These are phyloP conservation scores for Hypomontagnella monticulosa DNA, from an alignment of 495 filamentous ascomycete species.

Conservation along the genomic window DNA sequence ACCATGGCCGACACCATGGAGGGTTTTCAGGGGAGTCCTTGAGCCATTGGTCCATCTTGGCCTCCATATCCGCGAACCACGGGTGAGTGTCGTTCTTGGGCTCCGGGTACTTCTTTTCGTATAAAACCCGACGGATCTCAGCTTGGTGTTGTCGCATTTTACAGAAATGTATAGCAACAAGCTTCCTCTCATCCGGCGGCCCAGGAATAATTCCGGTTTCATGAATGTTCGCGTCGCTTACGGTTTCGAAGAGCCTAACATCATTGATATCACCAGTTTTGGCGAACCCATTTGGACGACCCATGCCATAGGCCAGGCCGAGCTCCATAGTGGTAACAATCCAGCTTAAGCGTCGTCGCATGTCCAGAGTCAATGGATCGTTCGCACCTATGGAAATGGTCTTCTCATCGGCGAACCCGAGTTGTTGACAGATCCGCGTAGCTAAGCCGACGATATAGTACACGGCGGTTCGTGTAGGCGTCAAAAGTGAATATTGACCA, in stretches of 20 bases:
- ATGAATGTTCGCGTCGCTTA: constrained; percentile 83
- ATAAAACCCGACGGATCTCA: constrained; percentile 84
- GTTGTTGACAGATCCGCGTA: constrained; percentile 83
- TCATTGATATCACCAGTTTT: constrained; percentile 81
- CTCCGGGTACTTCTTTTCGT: constrained; percentile 77
- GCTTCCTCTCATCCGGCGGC: constrained; percentile 76
- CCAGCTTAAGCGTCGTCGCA: constrained; percentile 89
- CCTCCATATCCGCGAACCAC: constrained; percentile 84
- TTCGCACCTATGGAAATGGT: constrained; percentile 70
- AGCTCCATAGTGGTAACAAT: constrained; percentile 84
- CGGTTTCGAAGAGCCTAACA: constrained; percentile 80
- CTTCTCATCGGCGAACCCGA: constrained; percentile 85
- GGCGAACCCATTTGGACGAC: constrained; percentile 82
- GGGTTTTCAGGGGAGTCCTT: constrained; percentile 56
- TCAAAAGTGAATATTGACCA: constrained; percentile 89
- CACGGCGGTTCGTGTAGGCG: constrained; percentile 85
- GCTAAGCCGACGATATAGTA: constrained; percentile 93
- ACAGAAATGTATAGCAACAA: constrained; percentile 89
- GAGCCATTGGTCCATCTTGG: constrained; percentile 78
- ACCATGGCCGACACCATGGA: constrained; percentile 64
- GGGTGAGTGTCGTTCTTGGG: constrained; percentile 79
- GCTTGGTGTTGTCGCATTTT: constrained; percentile 89
- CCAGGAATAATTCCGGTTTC: constrained; percentile 76
- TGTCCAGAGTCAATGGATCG: constrained; percentile 77
- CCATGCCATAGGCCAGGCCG: constrained; percentile 85